Evolutionary conservation across 345 rosid species (phyloP), one percentile per base, ranked within the genome.

Genomic region (Citrus sp.): DNA sequence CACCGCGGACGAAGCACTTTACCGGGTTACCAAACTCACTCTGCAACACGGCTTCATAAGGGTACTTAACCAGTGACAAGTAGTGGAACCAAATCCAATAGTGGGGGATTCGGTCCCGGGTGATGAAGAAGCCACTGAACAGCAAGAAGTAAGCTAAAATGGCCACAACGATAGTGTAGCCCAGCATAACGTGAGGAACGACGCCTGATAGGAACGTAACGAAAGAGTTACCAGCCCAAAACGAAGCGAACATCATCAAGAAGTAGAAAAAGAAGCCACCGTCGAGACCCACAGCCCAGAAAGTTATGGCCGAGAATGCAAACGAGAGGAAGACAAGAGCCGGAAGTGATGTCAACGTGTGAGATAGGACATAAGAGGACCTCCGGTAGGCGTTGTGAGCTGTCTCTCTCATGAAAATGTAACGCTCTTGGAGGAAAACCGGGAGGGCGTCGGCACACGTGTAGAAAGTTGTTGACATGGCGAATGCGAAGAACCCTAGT

Each of bases 81-180:
- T 96, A 96, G 74, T 96, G 99, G 81, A 96, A 96, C 99, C 99
- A 96, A 14, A 96, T 87, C 99, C 99, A 96, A 62, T 92, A 96
- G 3, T 82, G 58, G 0, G 97, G 99, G 67, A 96, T 96, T 14
- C 99, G 84, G 54, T 92, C 93, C 3, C 97, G 89, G 86, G 83
- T 94, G 77, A 94, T 94, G 84, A 96, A 96, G 89, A 94, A 96
- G 13, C 99, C 99, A 73, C 98, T 94, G 82, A 96, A 92, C 9
- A 96, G 92, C 37, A 96, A 82, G 90, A 94, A 96, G 78, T 96
- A 96, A 2, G 99, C 98, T 22, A 96, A 82, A 59, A 94, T 90
- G 0, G 98, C 95, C 0, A 96, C 98, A 34, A 93, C 97, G 40
- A 94, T 92, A 0, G 93, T 92, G 97, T 91, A 96, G 13, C 99